Base-by-base conservation (phyloP, 106 monocot species). In the Vanilla planifolia region DNA sequence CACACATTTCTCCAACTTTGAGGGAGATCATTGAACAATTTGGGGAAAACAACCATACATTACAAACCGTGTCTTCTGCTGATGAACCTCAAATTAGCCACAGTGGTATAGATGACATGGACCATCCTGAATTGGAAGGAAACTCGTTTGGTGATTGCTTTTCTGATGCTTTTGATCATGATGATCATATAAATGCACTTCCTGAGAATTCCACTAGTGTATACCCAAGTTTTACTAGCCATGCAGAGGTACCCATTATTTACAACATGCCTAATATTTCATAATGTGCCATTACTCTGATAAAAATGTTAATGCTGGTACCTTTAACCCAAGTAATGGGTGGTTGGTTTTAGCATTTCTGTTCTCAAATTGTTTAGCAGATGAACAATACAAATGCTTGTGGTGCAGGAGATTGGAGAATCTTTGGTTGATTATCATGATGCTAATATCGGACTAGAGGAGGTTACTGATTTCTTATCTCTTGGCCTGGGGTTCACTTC, bases 1-100 rank as follows among this genome's bases (percentile, higher is more conserved):
- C 59, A 17, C 79, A 92, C 10, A 99, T 99, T 64, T 85, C 92
- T 67, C 91, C 98, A 24, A 85, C 92, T 11, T 46, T 99, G 32
- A 80, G 70, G 39, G 79, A 88, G 22, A 92, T 99, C 71, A 22
- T 85, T 13, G 63, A 66, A 61, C 79, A 64, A 2, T 88, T 92
- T 77, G 82, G 80, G 80, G 85, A 92, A 63, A 72, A 83, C 39
- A 82, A 88, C 59, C 44, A 50, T 28, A 77, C 80, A 56, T 67
- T 79, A 62, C 23, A 72, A 34, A 51, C 72, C 56, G 43, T 36
- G 24, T 32, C 33, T 20, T 43, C 37, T 56, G 57, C 30, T 26
- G 36, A 43, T 14, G 62, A 74, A 35, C 55, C 46, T 15, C 56
- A 64, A 73, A 26, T 32, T 7, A 60, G 65, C 19, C 50, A 70